phyloP scores from a whole-genome alignment of 2,329 filamentous ascomycete species.

The Fusarium sp. region DNA sequence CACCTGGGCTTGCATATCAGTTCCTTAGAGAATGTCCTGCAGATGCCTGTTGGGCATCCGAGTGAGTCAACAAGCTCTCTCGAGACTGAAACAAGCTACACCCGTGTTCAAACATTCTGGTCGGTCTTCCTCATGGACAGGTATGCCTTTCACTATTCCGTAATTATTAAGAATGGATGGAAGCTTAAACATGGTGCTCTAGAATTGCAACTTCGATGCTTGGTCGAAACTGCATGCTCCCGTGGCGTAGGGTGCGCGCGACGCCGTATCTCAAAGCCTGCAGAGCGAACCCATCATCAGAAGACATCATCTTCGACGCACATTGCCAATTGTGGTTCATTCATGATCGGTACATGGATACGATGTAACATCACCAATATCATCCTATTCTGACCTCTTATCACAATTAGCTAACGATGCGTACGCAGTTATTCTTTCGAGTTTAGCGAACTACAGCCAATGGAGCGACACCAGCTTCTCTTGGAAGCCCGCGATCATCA shows the following conservation, averaged over 20 bases:
- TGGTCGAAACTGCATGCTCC: background rate
- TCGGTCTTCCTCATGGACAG: background rate
- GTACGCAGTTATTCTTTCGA: background rate
- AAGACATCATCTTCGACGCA: background rate
- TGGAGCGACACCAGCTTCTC: background rate
- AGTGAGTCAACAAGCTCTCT: background rate
- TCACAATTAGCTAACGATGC: background rate
- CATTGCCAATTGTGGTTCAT: background rate
- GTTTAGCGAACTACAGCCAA: background rate
- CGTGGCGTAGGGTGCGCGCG: background rate
- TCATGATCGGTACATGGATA: background rate
- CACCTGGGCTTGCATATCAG: background rate
- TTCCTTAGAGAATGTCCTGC: background rate
- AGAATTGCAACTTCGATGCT: background rate
- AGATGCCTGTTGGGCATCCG: background rate
- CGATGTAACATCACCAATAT: background rate
- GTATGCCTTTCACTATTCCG: accelerated
- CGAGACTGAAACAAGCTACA: background rate
- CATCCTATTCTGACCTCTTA: no score
- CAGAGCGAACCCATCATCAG: background rate
- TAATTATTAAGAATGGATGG: background rate
- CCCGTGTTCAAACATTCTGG: background rate
- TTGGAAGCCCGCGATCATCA: background rate
- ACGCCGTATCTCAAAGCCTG: background rate
- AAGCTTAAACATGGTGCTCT: background rate